phyloP scores from a whole-genome alignment of 2,329 filamentous ascomycete genomes.

The Aspergillus sp. region DNA sequence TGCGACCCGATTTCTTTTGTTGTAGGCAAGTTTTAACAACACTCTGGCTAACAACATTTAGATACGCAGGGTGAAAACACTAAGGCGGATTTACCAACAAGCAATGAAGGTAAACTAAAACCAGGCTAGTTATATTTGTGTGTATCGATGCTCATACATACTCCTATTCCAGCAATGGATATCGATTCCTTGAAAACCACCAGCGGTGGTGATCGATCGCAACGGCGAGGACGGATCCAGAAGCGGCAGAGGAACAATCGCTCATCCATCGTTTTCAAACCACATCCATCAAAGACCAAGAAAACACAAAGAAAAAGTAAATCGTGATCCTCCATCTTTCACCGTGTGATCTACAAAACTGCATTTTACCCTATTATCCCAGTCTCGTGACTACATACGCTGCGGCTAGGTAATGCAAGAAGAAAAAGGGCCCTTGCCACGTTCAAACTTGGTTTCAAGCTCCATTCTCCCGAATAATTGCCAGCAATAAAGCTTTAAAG shows the following conservation, averaged over 20 bases:
- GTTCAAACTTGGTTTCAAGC: not conserved
- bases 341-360: not conserved
- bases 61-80: conserved; percentile 17
- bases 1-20: conserved; percentile 10
- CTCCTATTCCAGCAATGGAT: conserved; percentile 37
- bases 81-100: conserved; percentile 13
- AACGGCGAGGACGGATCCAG: conserved; percentile 37
- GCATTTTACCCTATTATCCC: not conserved
- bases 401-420: not conserved
- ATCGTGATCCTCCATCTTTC: not conserved
- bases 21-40: not conserved
- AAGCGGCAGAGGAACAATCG: conserved; percentile 39
- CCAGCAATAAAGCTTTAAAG: not conserved
- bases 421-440: not conserved
- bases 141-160: not conserved
- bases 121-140: not conserved
- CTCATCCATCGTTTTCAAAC: conserved; percentile 41
- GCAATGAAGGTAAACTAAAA: conserved; percentile 24
- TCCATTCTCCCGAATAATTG: not conserved
- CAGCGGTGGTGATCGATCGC: conserved; percentile 22
- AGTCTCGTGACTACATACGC: not conserved
- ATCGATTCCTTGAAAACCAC: conserved; percentile 31
- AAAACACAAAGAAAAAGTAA: conserved; percentile 35
- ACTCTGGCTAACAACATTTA: conserved; percentile 12
- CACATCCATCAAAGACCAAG: conserved; percentile 32